Base-by-base conservation (phyloP, 306 rosid genomes). In the Ochetophila trinervis region DNA sequence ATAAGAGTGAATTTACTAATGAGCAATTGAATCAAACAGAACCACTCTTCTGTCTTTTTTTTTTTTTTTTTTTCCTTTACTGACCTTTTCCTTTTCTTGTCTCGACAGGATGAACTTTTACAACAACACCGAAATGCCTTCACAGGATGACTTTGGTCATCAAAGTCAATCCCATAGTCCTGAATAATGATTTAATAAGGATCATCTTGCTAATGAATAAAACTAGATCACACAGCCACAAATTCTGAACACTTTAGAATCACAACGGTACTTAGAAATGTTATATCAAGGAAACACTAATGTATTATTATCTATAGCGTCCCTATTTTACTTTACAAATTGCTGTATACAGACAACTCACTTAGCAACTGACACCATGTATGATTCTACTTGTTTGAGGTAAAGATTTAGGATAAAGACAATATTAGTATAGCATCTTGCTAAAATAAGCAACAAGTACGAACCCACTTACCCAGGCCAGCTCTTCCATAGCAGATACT, bases 101-200 rank as follows among this genome's bases (percentile, higher is more conserved):
- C 83, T 53, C 91, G 85, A 80, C 98, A 92, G 13, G 16, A 76
- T 20, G 60, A 9, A 70, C 98, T 92, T 74, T 90, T 88, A 68
- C 98, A 92, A 57, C 67, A 40, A 50, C 98, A 92, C 5, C 34
- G 58, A 70, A 92, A 92, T 54, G 98, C 98, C 76, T 89, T 65
- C 24, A 92, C 75, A 37, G 95, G 95, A 68, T 92, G 98, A 18
- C 74, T 71, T 37, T 63, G 66, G 74, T 92, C 96, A 63, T 74
- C 84, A 67, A 92, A 92, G 74, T 92, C 95, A 72, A 92, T 86
- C 23, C 85, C 85, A 71, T 92, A 92, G 71, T 92, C 98, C 98
- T 92, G 84, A 60, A 76, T 1, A 62, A 70, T n/a, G 57, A 71
- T 45, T 53, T 62, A 35, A 30, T 68, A 40, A 55, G 30, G 21